Evolutionary conservation across 345 rosid genomes (phyloP), one percentile per base, ranked within the genome.

Genomic region (Syzygium oleosum): DNA sequence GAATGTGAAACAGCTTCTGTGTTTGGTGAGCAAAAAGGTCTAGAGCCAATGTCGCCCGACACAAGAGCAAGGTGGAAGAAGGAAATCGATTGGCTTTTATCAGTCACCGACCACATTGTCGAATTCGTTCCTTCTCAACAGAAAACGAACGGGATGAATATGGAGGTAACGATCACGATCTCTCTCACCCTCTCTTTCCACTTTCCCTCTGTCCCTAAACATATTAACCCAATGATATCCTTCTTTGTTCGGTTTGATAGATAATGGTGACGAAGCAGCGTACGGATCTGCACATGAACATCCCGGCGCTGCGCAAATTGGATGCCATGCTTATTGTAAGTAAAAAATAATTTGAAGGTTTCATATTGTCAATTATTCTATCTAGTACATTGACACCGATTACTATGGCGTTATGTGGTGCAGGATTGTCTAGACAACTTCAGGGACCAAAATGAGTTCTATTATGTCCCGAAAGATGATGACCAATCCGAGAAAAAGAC

Each of bases 311-410:
- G 54, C 92, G 93, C 31, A 93, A 92, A 89, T 94, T 93, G 15
- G 96, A 94, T 7, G 90, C 97, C 54, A 97, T 98, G 99, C 97
- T 98, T 34, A 87, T 93, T 52, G 99, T 96, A 92, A 96, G 97
- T 89, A 54, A 29, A 87, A 87, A 58, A 85, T 27, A 49, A 43
- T 49, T 38, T 16, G 73, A 10, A 61, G 53, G 38, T 86, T 80
- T 79, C 52, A 51, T 43, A 34, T 63, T 59, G 38, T 65, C 7
- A 5, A 52, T 38, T 13, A 15, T n/a, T 23, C 53, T 34, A 53
- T 29, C 34, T 11, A 51, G 17, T 31, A 51, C 17, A 12, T 52
- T 38, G 27, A 25, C 49, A 11, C 14, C 4, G 83, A 73, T 43
- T 6, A 27, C 83, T 19, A 16, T 27, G 87, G 90, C 86, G 59